phyloP scores from a whole-genome alignment of 139 green algal genomes.

The Chlorella sp. region DNA sequence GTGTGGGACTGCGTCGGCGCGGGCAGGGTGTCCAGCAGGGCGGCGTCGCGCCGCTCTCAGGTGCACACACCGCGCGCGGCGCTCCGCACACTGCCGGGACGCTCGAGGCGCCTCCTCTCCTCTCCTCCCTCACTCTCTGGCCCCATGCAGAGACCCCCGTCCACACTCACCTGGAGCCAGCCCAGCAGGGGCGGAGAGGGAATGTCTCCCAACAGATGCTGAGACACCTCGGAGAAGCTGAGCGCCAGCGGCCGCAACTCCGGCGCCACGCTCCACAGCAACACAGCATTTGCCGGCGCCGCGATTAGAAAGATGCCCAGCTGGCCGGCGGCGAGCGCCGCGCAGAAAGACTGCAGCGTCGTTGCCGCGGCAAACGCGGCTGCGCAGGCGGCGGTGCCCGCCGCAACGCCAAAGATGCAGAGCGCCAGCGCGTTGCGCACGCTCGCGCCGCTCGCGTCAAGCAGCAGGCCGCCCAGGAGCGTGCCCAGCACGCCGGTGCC shows the following conservation, averaged over 20 bases:
- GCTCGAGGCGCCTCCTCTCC: too few species aligned
- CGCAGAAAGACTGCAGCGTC: neutral
- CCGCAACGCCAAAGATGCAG: too few species aligned
- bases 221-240: slow-evolving; percentile 69
- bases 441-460: slow-evolving; percentile 73
- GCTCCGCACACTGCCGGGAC: too few species aligned
- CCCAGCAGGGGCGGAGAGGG: slow-evolving; percentile 86
- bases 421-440: slow-evolving; percentile 63
- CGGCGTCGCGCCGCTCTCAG: too few species aligned
- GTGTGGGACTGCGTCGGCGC: too few species aligned
- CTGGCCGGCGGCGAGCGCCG: neutral
- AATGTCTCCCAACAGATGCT: slow-evolving; percentile 92
- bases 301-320: slow-evolving; percentile 29
- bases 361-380: too few species aligned
- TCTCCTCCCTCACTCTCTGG: too few species aligned
- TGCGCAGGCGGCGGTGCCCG: too few species aligned
- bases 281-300: slow-evolving; percentile 71
- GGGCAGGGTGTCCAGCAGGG: too few species aligned
- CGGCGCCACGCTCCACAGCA: slow-evolving; percentile 79
- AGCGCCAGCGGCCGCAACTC: slow-evolving; percentile 76
- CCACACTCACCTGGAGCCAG: slow-evolving; percentile 50
- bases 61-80: too few species aligned
- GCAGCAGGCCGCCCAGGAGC: slow-evolving; percentile 63
- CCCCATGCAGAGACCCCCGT: neutral
- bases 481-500: slow-evolving; percentile 53